Percentiles rank a stretch among this genome's conserved stretches.
phyloP scores from a whole-genome alignment of 2,329 filamentous ascomycete genomes.

The Fusarium sp. region DNA sequence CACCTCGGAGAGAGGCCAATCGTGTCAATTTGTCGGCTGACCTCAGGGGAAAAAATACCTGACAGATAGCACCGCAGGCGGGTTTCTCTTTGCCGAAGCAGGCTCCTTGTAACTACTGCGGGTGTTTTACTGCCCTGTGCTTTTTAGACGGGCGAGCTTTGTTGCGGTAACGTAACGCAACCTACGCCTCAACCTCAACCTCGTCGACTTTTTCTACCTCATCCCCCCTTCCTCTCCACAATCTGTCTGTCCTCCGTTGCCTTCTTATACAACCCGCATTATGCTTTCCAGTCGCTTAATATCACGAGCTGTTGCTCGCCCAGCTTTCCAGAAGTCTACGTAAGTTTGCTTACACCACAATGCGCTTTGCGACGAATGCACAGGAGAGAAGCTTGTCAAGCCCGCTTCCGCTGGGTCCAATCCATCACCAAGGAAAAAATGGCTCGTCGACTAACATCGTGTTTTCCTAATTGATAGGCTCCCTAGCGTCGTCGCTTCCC shows the following conservation, averaged over 20 bases:
- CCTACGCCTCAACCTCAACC: slow-evolving; percentile 44
- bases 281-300: slow-evolving; percentile 74
- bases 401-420: slow-evolving; percentile 27
- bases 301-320: slow-evolving; percentile 69
- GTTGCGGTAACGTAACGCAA: slow-evolving; percentile 38
- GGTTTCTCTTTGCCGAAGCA: slow-evolving; percentile 46
- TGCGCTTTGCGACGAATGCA: slow-evolving; percentile 14
- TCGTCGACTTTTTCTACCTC: slow-evolving; percentile 44
- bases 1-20: slow-evolving; percentile 27
- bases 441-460: slow-evolving; percentile 43
- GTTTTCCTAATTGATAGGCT: slow-evolving; percentile 55
- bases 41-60: slow-evolving; percentile 45
- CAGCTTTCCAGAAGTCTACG: slow-evolving; percentile 67
- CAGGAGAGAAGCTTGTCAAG: slow-evolving; percentile 29
- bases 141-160: slow-evolving; percentile 44
- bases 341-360: slow-evolving; percentile 54
- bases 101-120: background rate
- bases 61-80: slow-evolving; percentile 35
- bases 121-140: slow-evolving; percentile 34
- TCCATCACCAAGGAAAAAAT: slow-evolving; percentile 32
- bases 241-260: slow-evolving; percentile 45
- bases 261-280: slow-evolving; percentile 48
- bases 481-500: slow-evolving; percentile 62
- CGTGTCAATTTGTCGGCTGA: slow-evolving; percentile 14
- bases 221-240: slow-evolving; percentile 38